phyloP scores from a whole-genome alignment of 305 asterid genomes.

The Ajuga reptans region DNA sequence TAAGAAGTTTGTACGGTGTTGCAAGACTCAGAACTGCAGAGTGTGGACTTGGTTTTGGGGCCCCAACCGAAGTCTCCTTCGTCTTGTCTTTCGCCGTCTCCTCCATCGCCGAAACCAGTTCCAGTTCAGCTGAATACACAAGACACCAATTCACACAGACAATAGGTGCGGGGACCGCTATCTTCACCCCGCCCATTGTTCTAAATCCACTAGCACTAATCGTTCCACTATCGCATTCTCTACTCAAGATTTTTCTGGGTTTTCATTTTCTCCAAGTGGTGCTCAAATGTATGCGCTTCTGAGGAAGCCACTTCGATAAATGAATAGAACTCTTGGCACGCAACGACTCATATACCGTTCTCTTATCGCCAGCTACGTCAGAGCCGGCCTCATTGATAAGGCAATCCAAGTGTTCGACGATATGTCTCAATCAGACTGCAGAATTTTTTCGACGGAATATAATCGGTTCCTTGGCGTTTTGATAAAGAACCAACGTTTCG shows the following conservation, averaged over 20 bases:
- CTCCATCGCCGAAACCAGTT: slow-evolving; percentile 29
- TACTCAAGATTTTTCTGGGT: slow-evolving; percentile 13
- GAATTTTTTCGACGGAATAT: slow-evolving; percentile 74
- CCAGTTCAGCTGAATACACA: slow-evolving; percentile 3
- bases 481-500: slow-evolving; percentile 50
- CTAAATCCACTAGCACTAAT: background rate
- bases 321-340: slow-evolving; percentile 70
- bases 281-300: slow-evolving; percentile 56
- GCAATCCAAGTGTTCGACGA: slow-evolving; percentile 85
- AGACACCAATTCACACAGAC: background rate
- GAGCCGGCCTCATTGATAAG: slow-evolving; percentile 52
- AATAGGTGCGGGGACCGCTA: slow-evolving; percentile 2
- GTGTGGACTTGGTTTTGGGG: slow-evolving; percentile 30
- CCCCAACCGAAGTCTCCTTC: slow-evolving; percentile 29
- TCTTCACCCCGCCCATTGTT: slow-evolving; percentile 1
- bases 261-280: slow-evolving; percentile 23
- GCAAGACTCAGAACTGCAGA: background rate
- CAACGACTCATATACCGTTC: slow-evolving; percentile 74
- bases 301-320: slow-evolving; percentile 45
- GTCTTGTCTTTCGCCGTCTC: slow-evolving; percentile 22
- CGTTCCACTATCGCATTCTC: slow-evolving; percentile 15
- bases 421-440: slow-evolving; percentile 73
- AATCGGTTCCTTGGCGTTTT: slow-evolving; percentile 76
- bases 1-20: background rate
- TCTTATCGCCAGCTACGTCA: slow-evolving; percentile 55